Conservation (phyloP, 164 flowering plant genomes). For the Echeveria elegans region DNA sequence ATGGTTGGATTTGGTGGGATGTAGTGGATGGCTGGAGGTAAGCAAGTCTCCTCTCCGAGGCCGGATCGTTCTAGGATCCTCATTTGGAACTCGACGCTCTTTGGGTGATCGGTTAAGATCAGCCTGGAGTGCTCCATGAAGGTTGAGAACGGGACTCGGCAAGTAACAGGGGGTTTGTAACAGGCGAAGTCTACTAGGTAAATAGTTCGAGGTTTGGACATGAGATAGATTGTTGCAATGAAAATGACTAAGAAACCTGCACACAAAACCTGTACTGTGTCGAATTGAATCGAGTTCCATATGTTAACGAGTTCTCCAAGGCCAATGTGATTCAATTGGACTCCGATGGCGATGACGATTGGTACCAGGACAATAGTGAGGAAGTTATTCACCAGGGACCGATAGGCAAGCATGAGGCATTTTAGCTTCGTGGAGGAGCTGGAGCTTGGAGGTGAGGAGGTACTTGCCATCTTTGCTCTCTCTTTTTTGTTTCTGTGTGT, state of each 20-base stretch:
- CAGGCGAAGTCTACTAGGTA: constrained; percentile 10
- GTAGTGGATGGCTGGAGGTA: constrained; percentile 8
- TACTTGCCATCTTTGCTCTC: constrained; percentile 5
- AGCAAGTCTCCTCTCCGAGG: constrained; percentile 3
- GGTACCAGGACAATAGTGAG: constrained; percentile 6
- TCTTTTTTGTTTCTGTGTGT: neutral
- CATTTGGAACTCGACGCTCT: constrained; percentile 9
- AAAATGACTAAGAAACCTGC: neutral
- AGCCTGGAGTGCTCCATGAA: constrained; percentile 11
- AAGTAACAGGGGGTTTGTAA: constrained; percentile 8
- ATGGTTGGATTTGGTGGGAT: constrained; percentile 8
- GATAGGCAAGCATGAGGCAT: constrained; percentile 1
- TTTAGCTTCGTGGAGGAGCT: neutral
- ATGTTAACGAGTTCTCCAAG: constrained; percentile 1
- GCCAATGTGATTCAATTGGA: neutral
- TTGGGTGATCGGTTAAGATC: constrained; percentile 6
- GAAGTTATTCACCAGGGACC: neutral
- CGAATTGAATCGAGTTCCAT: constrained; percentile 7
- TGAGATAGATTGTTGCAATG: constrained; percentile 2
- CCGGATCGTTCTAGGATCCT: constrained; percentile 7
- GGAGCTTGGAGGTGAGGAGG: constrained; percentile 4
- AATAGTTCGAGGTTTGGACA: constrained; percentile 5
- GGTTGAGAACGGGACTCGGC: constrained; percentile 9
- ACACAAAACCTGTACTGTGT: neutral
- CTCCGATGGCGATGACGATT: neutral